phyloP scores from a whole-genome alignment of 805 yeast species.

The Yarrowia porcina region DNA sequence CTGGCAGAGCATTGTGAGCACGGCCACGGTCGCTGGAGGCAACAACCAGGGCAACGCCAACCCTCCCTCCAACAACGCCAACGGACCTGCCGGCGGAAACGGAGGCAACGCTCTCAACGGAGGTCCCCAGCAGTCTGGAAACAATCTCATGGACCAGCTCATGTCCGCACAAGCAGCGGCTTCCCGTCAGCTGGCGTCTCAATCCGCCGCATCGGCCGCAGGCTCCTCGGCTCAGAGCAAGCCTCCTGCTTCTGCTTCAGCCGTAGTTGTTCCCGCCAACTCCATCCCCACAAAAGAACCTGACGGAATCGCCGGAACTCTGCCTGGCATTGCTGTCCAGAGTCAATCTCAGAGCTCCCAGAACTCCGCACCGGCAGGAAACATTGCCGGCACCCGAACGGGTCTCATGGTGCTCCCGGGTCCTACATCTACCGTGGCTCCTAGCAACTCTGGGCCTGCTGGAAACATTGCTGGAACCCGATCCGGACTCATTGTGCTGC shows the following conservation, averaged over 20 bases:
- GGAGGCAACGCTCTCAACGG: neutral
- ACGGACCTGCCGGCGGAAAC: slow-evolving; percentile 9
- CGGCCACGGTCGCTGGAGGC: neutral
- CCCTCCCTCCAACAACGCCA: neutral
- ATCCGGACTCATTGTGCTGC: slow-evolving; percentile 3
- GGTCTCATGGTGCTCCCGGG: neutral
- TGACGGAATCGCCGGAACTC: neutral
- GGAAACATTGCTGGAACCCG: slow-evolving; percentile 7
- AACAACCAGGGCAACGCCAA: slow-evolving; percentile 6
- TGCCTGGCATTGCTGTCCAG: neutral
- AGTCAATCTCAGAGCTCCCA: neutral
- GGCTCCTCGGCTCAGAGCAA: neutral
- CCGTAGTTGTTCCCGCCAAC: neutral
- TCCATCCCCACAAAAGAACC: slow-evolving; percentile 9
- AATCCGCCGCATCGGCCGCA: neutral
- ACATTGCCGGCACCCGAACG: slow-evolving; percentile 19
- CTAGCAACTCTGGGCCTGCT: neutral
- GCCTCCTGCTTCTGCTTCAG: neutral
- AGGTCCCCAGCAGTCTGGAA: neutral
- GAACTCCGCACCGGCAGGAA: neutral
- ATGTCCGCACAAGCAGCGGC: neutral
- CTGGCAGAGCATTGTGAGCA: slow-evolving; percentile 14
- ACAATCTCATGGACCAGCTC: slow-evolving; percentile 11
- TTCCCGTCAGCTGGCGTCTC: neutral
- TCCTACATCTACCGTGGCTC: neutral